These are phyloP conservation scores for Conringia planisiliqua DNA, from an alignment of 345 rosid genomes.

Conservation along the genomic window DNA sequence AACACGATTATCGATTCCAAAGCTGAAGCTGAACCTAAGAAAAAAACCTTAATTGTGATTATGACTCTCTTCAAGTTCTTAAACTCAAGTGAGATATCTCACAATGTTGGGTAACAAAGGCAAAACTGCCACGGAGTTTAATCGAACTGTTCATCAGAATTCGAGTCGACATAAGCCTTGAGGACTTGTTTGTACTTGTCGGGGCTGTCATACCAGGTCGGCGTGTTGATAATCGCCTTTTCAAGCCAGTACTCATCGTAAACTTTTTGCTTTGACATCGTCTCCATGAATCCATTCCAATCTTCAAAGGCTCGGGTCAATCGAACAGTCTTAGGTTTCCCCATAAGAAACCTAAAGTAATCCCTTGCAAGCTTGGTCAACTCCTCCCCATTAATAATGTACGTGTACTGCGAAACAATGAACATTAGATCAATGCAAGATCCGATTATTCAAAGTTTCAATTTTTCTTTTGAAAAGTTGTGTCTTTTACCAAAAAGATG, in stretches of 20 bases:
- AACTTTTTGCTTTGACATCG: conserved; percentile 35
- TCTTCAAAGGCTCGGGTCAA: conserved; percentile 47
- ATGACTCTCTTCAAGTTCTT: background rate
- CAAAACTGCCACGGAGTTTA: background rate
- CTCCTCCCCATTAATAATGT: conserved; percentile 71
- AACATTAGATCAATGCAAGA: background rate
- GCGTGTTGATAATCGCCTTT: conserved; percentile 59
- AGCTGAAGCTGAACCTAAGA: background rate
- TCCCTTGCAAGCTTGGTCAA: conserved; percentile 60
- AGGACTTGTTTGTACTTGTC: conserved; percentile 49
- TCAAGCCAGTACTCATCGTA: conserved; percentile 58
- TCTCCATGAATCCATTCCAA: conserved; percentile 39
- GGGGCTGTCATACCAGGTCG: conserved; percentile 67
- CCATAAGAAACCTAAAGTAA: conserved; percentile 53
- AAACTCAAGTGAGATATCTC: background rate
- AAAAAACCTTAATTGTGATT: background rate
- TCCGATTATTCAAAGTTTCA: background rate
- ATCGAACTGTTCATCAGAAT: conserved; percentile 7
- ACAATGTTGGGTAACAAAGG: conserved; percentile 13
- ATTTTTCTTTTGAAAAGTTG: background rate
- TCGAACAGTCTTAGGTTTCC: conserved; percentile 58
- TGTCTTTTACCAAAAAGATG: conserved; percentile 50
- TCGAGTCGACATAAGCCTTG: conserved; percentile 22
- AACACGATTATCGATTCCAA: background rate
- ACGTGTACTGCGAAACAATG: conserved; percentile 50